Evolutionary conservation across 2,329 filamentous ascomycete species (phyloP), one percentile per base, ranked within the genome.

Genomic region (Trichoderma harzianum): DNA sequence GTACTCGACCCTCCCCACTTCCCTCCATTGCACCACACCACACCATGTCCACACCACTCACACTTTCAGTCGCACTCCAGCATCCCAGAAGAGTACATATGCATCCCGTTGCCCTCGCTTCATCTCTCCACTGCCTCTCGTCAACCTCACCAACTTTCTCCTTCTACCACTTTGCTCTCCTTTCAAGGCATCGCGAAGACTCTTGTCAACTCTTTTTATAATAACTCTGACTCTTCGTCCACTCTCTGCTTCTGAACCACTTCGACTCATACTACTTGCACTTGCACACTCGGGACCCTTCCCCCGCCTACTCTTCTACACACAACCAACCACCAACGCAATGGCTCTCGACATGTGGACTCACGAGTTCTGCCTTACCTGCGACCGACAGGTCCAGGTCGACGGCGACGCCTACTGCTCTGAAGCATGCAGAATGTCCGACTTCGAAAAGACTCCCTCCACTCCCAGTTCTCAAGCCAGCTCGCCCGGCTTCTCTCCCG

Each of bases 311-410:
- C 53, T 65, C 10, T n/a, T 30, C 16, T 55, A n/a, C 18, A 61
- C 34, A 39, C 66, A 69, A 67, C 26, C 43, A 66, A 47, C 14
- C 16, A 55, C 43, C 69, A 30, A 73, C 79, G 83, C 79, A 76
- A 89, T 88, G 86, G 85, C 86, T 80, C 83, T 84, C 79, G 87
- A 89, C 76, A 82, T 85, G 79, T 97, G 95, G 94, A 93, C 93
- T 78, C 93, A 92, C 82, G 92, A 97, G 83, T 97, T 94, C 88
- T 98, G 95, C 87, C 90, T 98, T 77, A 91, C 92, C 85, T 98
- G 95, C 86, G 95, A 98, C 84, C 92, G 92, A 84, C 82, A 84
- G 77, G 81, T 83, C 64, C 93, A 97, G 84, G 94, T 92, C 73
- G 89, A 93, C 75, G 90, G 90, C 71, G 91, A 91, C 74, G 90